Evolutionary conservation across 345 rosid species (phyloP).

Genomic region (Toxicodendron radicans): DNA sequence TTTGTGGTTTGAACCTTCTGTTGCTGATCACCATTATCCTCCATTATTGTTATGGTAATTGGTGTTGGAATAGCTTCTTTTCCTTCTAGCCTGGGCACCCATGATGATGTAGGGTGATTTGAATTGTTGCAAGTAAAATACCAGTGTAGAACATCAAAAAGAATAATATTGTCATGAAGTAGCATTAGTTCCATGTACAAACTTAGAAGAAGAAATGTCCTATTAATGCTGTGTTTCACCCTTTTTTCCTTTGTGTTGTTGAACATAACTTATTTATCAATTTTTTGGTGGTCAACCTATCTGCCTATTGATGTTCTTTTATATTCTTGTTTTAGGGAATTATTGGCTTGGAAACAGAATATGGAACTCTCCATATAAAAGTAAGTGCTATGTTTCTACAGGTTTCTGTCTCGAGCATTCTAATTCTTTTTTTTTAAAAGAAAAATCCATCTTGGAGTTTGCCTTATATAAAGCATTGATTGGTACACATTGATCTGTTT

Average conservation of each 20-base stretch:
- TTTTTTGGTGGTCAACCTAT: conserved; percentile 5
- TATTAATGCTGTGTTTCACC: not conserved
- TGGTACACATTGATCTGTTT: not conserved
- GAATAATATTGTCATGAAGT: not conserved
- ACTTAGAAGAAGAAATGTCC: not conserved
- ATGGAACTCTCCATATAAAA: conserved; percentile 77
- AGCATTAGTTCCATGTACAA: not conserved
- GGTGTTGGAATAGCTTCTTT: not conserved
- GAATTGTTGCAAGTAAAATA: not conserved
- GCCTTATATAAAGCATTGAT: not conserved
- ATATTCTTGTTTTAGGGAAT: conserved; percentile 56
- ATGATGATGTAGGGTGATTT: not conserved
- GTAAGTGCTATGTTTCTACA: conserved; percentile 41
- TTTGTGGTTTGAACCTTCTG: not conserved
- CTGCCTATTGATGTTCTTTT: conserved; percentile 8
- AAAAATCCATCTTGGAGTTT: not conserved
- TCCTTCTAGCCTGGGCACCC: not conserved
- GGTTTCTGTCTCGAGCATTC: not conserved
- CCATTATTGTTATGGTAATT: not conserved
- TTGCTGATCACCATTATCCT: not conserved
- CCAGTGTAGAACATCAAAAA: not conserved
- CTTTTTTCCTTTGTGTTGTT: not conserved
- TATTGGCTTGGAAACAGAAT: conserved; percentile 75
- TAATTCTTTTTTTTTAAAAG: not conserved
- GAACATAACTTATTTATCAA: not conserved